Percentiles rank a stretch among this genome's conserved stretches.
Evolutionary conservation across 352 stramenopile genomes (phyloP).

Genomic region (Pythium plurisporium): DNA sequence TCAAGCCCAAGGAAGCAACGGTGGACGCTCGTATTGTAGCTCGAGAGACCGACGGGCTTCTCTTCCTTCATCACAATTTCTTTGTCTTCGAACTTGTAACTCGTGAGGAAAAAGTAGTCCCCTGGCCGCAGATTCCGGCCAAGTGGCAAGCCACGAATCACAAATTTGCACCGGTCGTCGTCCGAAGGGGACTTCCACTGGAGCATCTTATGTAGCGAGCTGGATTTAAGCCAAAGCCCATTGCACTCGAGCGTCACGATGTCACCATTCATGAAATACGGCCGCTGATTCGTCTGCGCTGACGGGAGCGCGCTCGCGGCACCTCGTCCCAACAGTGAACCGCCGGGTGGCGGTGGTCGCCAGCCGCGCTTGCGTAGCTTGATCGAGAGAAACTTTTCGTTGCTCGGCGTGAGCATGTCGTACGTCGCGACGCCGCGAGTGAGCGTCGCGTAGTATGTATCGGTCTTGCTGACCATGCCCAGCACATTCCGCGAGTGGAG

Average conservation of each 20-base stretch:
- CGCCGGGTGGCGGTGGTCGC: constrained; percentile 29
- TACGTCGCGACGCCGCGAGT: constrained; percentile 65
- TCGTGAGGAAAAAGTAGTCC: constrained; percentile 87
- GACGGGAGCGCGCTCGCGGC: neutral
- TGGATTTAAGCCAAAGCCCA: constrained; percentile 73
- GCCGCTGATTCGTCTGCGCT: constrained; percentile 28
- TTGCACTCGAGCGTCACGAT: constrained; percentile 87
- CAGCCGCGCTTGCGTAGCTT: constrained; percentile 74
- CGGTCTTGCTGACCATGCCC: constrained; percentile 85
- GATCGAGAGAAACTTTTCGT: constrained; percentile 82
- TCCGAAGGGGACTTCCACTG: constrained; percentile 83
- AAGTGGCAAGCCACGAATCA: constrained; percentile 72
- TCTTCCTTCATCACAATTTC: constrained; percentile 81
- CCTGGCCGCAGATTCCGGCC: constrained; percentile 66
- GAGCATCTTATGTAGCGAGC: constrained; percentile 75
- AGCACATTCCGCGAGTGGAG: constrained; percentile 58
- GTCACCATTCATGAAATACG: constrained; percentile 81
- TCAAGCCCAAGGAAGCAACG: constrained; percentile 80
- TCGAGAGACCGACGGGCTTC: constrained; percentile 66
- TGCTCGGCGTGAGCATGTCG: constrained; percentile 80
- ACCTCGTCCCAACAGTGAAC: constrained; percentile 1
- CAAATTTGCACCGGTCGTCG: constrained; percentile 85
- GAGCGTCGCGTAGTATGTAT: constrained; percentile 80
- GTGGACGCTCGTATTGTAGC: constrained; percentile 83
- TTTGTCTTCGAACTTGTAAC: constrained; percentile 85